Conservation (phyloP, 2,329 filamentous ascomycete species). For the Penicillium rolfsii region DNA sequence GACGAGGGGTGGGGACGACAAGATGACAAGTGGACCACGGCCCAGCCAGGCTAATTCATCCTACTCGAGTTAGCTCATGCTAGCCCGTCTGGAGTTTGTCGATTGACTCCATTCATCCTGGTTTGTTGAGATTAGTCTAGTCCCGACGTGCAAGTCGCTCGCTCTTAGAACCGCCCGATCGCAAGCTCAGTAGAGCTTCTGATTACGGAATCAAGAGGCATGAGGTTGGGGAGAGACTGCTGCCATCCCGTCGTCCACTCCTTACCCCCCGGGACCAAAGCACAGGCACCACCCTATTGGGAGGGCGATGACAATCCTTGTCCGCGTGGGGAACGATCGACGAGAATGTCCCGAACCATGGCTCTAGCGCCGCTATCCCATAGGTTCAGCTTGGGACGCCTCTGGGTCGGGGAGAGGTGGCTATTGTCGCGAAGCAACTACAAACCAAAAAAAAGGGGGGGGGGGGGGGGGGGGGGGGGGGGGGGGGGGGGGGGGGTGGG, state of each 20-base stretch:
- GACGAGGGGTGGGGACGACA: not conserved
- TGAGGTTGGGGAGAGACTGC: not conserved
- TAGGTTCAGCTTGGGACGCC: slow-evolving; percentile 12
- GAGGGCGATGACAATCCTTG: slow-evolving; percentile 2
- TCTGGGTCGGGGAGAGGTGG: slow-evolving; percentile 8
- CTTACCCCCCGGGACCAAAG: not conserved
- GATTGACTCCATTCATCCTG: not conserved
- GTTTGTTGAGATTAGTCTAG: not conserved
- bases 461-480: no score
- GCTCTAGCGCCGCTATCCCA: slow-evolving; percentile 5
- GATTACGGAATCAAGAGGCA: slow-evolving; percentile 4
- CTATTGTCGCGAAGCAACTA: slow-evolving; percentile 13
- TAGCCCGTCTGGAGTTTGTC: not conserved
- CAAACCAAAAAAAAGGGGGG: not conserved
- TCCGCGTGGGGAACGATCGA: slow-evolving; percentile 22
- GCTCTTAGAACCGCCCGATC: not conserved
- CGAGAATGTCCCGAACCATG: slow-evolving; percentile 24
- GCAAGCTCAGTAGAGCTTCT: not conserved
- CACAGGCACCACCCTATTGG: slow-evolving; percentile 8
- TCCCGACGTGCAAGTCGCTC: not conserved
- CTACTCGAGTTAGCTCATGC: slow-evolving; percentile 1
- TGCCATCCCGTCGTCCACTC: not conserved
- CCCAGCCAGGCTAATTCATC: slow-evolving; percentile 3
- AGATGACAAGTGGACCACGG: slow-evolving; percentile 15
- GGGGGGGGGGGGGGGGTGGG: no score